phyloP scores from a whole-genome alignment of 1,284 basidiomycete species.

The Vanrija sp. region DNA sequence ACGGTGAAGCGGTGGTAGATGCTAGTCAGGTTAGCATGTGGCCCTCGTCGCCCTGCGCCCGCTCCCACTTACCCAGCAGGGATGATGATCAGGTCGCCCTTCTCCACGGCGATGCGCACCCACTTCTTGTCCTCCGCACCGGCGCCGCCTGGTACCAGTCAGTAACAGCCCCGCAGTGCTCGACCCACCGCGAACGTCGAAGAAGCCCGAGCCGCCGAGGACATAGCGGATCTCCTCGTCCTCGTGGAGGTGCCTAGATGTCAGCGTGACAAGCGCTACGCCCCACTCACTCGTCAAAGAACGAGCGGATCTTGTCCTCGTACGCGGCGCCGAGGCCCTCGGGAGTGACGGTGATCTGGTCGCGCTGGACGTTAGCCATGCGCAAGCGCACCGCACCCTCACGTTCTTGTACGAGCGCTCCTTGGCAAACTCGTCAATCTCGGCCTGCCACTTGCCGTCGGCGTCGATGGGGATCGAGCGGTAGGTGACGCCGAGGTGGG shows the following conservation, averaged over 20 bases:
- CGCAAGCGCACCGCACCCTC: constrained; percentile 14
- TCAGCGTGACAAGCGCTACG: background rate
- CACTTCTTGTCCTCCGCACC: constrained; percentile 56
- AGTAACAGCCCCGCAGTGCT: background rate
- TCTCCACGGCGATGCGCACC: constrained; percentile 65
- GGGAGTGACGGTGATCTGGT: constrained; percentile 68
- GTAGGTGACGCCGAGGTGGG: constrained; percentile 59
- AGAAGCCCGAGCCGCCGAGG: constrained; percentile 73
- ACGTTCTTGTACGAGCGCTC: constrained; percentile 69
- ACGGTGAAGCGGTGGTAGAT: constrained; percentile 85
- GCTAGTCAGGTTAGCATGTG: constrained; percentile 14
- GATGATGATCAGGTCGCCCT: constrained; percentile 69
- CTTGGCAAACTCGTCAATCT: constrained; percentile 59
- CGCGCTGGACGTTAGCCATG: constrained; percentile 47
- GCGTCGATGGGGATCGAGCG: constrained; percentile 60
- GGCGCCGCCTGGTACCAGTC: constrained; percentile 6
- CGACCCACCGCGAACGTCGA: constrained; percentile 70
- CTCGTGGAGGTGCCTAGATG: constrained; percentile 73
- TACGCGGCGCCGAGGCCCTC: constrained; percentile 70
- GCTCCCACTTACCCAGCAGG: constrained; percentile 57
- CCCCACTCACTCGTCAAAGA: constrained; percentile 68
- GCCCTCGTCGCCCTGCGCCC: background rate
- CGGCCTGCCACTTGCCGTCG: constrained; percentile 52
- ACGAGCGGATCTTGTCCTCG: constrained; percentile 69
- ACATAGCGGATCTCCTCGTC: constrained; percentile 89